phyloP scores from a whole-genome alignment of 495 filamentous ascomycete genomes.

The Aspergillus incahuasiensis region DNA sequence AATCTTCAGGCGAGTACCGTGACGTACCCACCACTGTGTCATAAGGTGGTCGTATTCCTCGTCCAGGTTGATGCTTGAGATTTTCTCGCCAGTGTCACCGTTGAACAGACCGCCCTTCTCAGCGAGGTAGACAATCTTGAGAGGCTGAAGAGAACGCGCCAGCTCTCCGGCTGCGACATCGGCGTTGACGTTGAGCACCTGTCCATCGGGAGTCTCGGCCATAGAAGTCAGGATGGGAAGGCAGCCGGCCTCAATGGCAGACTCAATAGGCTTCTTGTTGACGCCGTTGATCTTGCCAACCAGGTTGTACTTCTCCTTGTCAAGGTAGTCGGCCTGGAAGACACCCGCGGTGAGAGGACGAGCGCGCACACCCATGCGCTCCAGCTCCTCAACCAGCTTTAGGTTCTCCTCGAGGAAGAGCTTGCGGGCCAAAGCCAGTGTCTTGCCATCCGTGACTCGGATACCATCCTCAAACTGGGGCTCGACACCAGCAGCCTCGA shows the following conservation, averaged over 20 bases:
- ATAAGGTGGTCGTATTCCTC: constrained; percentile 96
- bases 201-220: constrained; percentile 90
- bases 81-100: constrained; percentile 88
- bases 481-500: constrained; percentile 89
- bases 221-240: constrained; percentile 94
- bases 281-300: constrained; percentile 95
- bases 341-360: constrained; percentile 90
- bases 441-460: constrained; percentile 93
- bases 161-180: constrained; percentile 95
- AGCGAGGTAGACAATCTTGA: constrained; percentile 97
- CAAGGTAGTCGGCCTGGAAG: constrained; percentile 89
- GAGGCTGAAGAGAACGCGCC: constrained; percentile 79
- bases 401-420: constrained; percentile 95
- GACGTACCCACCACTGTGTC: constrained; percentile 92
- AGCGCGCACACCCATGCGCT: constrained; percentile 85
- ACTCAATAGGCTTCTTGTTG: constrained; percentile 86
- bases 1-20: constrained; percentile 95
- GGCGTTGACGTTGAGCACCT: constrained; percentile 96
- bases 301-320: constrained; percentile 90
- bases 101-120: constrained; percentile 98
- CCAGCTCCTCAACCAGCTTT: constrained; percentile 87
- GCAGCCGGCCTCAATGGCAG: constrained; percentile 86
- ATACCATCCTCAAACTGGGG: constrained; percentile 97
- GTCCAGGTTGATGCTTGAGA: constrained; percentile 95
- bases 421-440: constrained; percentile 80